A percentile compares a stretch with the other conserved stretches of the same genome.
phyloP scores from a whole-genome alignment of 2,329 filamentous ascomycete species.

The Diaporthe helianthi region DNA sequence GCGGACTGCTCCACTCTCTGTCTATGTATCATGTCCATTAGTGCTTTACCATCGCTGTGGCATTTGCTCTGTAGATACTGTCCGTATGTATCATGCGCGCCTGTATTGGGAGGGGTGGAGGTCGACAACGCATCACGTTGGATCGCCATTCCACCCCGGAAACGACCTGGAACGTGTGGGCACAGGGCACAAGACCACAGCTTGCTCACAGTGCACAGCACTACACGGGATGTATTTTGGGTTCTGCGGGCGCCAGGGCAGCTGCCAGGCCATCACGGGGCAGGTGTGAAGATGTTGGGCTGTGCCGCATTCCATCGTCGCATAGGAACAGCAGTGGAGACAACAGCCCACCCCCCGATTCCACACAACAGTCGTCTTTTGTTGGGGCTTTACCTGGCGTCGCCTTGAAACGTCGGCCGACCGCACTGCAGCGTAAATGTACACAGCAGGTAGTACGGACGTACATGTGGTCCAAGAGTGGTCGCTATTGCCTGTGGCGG shows the following conservation, averaged over 20 bases:
- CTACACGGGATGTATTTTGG: neutral
- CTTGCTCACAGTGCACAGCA: neutral
- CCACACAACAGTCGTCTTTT: neutral
- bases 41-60: slow-evolving; percentile 3
- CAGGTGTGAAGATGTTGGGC: slow-evolving; percentile 1
- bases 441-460: neutral
- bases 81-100: neutral
- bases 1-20: slow-evolving; percentile 11
- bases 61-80: slow-evolving; percentile 10
- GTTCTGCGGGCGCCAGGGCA: neutral
- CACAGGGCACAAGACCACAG: slow-evolving; percentile 16
- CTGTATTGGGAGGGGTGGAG: slow-evolving; percentile 14
- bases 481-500: neutral
- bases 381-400: slow-evolving; percentile 10
- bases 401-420: neutral
- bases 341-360: neutral
- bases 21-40: neutral
- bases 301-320: slow-evolving; percentile 3
- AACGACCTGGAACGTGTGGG: slow-evolving; percentile 19
- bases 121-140: slow-evolving; percentile 28
- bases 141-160: slow-evolving; percentile 25
- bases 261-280: neutral
- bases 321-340: slow-evolving; percentile 14
- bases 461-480: neutral
- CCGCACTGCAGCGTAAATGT: neutral